These are phyloP conservation scores for Rutstroemia sp. DNA, from an alignment of 2,329 filamentous ascomycete species.

Conservation along the genomic window DNA sequence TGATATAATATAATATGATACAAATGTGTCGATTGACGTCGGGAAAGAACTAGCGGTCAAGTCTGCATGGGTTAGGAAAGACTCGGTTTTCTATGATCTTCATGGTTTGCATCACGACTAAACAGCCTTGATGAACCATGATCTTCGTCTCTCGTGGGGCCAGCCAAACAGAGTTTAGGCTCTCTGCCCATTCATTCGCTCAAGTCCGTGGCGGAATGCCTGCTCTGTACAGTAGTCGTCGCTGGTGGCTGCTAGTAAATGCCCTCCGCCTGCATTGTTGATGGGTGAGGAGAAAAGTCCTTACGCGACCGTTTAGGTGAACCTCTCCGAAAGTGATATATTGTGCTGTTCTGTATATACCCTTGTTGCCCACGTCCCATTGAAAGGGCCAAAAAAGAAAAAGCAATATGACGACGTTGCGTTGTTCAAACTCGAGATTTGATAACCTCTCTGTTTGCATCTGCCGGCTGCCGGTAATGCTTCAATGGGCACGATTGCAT, in stretches of 20 bases:
- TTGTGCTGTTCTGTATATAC: background rate
- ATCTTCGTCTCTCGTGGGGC: slow-evolving; percentile 28
- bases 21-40: slow-evolving; percentile 16
- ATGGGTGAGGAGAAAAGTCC: slow-evolving; percentile 3
- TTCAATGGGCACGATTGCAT: slow-evolving; percentile 4
- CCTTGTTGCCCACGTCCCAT: slow-evolving; percentile 21
- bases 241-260: too few species aligned
- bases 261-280: slow-evolving; percentile 4
- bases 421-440: slow-evolving; percentile 18
- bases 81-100: slow-evolving; percentile 21
- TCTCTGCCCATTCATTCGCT: too few species aligned
- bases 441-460: slow-evolving; percentile 21
- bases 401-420: slow-evolving; percentile 21
- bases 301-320: slow-evolving; percentile 11
- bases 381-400: slow-evolving; percentile 3
- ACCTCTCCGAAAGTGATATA: background rate
- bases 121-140: slow-evolving; percentile 27
- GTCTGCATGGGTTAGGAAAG: slow-evolving; percentile 18
- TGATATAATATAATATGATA: slow-evolving; percentile 8
- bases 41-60: slow-evolving; percentile 29
- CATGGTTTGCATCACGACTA: slow-evolving; percentile 28
- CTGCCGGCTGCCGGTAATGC: slow-evolving; percentile 3
- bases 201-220: too few species aligned
- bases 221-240: too few species aligned
- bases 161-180: slow-evolving; percentile 7